These are phyloP conservation scores for Tephrocybe sp. DNA, from an alignment of 768 basidiomycete genomes.

Conservation along the genomic window DNA sequence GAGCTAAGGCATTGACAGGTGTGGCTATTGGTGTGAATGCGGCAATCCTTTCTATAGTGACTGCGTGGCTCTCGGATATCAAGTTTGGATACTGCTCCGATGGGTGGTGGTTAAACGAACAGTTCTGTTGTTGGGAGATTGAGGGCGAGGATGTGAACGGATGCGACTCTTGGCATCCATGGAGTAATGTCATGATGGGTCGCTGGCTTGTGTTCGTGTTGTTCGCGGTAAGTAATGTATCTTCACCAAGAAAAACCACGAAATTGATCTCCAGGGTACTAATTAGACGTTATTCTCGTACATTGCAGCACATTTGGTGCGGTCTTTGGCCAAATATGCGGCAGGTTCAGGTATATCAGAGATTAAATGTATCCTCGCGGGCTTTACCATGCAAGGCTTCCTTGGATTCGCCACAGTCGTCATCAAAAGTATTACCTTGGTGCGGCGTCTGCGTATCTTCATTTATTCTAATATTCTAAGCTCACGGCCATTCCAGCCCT, in stretches of 20 bases:
- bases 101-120: conserved; percentile 98
- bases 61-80: conserved; percentile 96
- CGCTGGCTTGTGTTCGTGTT: conserved; percentile 85
- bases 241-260: not conserved
- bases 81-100: conserved; percentile 97
- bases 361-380: conserved; percentile 96
- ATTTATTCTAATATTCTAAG: not conserved
- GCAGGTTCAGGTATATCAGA: conserved; percentile 98
- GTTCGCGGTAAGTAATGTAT: conserved; percentile 69
- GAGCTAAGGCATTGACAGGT: conserved; percentile 42
- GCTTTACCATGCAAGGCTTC: conserved; percentile 97
- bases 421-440: conserved; percentile 93
- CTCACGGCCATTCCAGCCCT: conserved; percentile 54
- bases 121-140: conserved; percentile 98
- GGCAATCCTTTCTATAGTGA: conserved; percentile 92
- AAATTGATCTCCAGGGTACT: conserved; percentile 2
- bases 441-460: conserved; percentile 34
- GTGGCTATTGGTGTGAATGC: conserved; percentile 90
- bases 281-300: conserved; percentile 79
- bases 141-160: conserved; percentile 74
- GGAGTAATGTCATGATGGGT: conserved; percentile 70
- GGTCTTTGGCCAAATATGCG: conserved; percentile 87
- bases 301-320: conserved; percentile 85
- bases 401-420: conserved; percentile 86
- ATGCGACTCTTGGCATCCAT: conserved; percentile 90